Evolutionary conservation across 148 eudicot genomes (phyloP).

Genomic region (Fagopyrum tataricum): DNA sequence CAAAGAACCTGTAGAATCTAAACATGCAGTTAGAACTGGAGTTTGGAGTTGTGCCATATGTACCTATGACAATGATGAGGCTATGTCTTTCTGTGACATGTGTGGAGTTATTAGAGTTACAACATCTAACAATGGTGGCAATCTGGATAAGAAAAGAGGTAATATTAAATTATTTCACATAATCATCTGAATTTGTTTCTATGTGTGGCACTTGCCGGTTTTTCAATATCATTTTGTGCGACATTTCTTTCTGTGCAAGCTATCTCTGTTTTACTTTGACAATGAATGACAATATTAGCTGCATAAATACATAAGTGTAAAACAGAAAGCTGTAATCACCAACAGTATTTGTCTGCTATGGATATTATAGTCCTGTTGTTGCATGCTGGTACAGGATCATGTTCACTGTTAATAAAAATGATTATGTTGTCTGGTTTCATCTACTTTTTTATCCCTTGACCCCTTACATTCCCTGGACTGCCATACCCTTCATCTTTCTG

Average conservation of each 20-base stretch:
- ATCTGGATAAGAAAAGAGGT: conserved; percentile 41
- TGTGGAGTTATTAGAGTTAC: conserved; percentile 83
- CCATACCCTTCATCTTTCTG: neutral
- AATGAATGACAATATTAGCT: neutral
- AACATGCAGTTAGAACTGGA: conserved; percentile 32
- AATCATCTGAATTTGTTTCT: neutral
- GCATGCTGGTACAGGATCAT: too few species aligned
- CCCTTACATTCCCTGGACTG: neutral
- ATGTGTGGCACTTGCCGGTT: neutral
- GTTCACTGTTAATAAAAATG: too few species aligned
- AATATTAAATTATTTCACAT: neutral
- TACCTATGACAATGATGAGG: conserved; percentile 82
- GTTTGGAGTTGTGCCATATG: conserved; percentile 84
- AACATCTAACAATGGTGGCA: conserved; percentile 33
- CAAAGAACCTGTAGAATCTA: conserved; percentile 25
- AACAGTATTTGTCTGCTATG: too few species aligned
- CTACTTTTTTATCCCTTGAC: neutral
- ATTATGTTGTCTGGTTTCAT: neutral
- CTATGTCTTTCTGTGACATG: conserved; percentile 74
- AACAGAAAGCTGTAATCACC: too few species aligned
- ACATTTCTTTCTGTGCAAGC: neutral
- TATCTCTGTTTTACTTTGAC: neutral
- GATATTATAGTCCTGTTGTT: too few species aligned
- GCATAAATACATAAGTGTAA: neutral
- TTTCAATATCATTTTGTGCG: neutral